phyloP scores from a whole-genome alignment of 345 rosid species.

The Melaleuca quinquenervia region DNA sequence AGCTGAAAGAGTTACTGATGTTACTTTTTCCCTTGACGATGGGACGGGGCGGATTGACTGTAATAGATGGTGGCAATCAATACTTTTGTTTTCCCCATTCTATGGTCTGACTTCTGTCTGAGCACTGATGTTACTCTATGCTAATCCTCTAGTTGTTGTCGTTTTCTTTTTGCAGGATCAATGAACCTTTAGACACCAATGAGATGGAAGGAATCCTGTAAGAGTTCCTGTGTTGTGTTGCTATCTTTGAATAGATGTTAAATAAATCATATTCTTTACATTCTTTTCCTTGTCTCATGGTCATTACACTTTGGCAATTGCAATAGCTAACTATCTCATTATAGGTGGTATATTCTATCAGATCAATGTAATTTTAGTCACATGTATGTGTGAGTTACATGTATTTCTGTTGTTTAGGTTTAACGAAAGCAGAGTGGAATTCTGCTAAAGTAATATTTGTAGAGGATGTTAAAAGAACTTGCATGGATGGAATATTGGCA shows the following conservation, averaged over 20 bases:
- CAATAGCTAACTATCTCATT: not conserved
- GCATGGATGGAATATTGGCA: not conserved
- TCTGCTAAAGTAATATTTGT: not conserved
- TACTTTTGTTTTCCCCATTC: not conserved
- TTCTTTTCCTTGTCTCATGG: not conserved
- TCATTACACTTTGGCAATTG: not conserved
- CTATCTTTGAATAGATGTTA: not conserved
- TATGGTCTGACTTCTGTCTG: not conserved
- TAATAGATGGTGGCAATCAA: constrained; percentile 48
- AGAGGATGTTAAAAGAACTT: not conserved
- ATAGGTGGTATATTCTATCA: not conserved
- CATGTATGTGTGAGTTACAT: not conserved
- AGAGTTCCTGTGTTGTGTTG: constrained; percentile 1
- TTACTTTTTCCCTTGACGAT: constrained; percentile 61
- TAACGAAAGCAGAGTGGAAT: not conserved
- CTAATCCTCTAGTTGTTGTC: not conserved
- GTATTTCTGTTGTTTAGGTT: not conserved
- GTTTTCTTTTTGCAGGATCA: constrained; percentile 46
- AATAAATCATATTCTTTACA: not conserved
- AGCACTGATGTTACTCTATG: not conserved
- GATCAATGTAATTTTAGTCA: not conserved
- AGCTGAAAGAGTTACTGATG: constrained; percentile 68
- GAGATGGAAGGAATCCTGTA: constrained; percentile 69
- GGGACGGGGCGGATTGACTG: constrained; percentile 85
- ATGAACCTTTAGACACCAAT: constrained; percentile 61